A percentile compares a stretch with the other conserved stretches of the same genome.
These are phyloP conservation scores for Mucor piriformis DNA, from an alignment of 371 early-diverging fungal genomes.

Conservation along the genomic window DNA sequence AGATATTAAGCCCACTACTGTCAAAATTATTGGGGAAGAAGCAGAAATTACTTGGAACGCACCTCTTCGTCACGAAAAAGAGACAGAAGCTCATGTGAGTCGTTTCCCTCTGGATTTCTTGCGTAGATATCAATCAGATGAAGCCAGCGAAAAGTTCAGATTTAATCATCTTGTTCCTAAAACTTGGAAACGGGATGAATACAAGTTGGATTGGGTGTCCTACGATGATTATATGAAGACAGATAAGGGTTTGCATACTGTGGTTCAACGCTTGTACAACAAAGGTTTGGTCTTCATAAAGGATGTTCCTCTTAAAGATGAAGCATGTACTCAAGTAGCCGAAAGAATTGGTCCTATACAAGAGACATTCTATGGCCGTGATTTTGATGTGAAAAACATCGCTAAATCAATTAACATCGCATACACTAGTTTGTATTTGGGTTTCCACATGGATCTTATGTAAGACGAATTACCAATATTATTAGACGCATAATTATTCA, in stretches of 20 bases:
- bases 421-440: constrained; percentile 82
- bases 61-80: constrained; percentile 39
- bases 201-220: constrained; percentile 55
- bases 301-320: constrained; percentile 66
- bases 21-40: constrained; percentile 31
- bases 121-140: constrained; percentile 35
- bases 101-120: constrained; percentile 46
- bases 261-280: constrained; percentile 63
- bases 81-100: constrained; percentile 43
- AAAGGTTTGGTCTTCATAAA: constrained; percentile 77
- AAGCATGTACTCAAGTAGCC: constrained; percentile 61
- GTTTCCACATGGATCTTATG: constrained; percentile 93
- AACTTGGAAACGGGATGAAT: constrained; percentile 56
- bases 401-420: constrained; percentile 87
- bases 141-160: constrained; percentile 34
- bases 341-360: constrained; percentile 75
- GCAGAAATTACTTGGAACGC: constrained; percentile 50
- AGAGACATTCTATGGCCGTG: constrained; percentile 83
- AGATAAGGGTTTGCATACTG: constrained; percentile 55
- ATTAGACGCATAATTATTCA: not conserved
- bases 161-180: constrained; percentile 41
- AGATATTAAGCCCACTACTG: constrained; percentile 45
- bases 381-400: constrained; percentile 83
- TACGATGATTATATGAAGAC: constrained; percentile 71
- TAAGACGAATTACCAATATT: constrained; percentile 40